Percentiles rank a stretch among this genome's conserved stretches.
phyloP scores from a whole-genome alignment of 345 rosid species.

The Camelina neglecta region DNA sequence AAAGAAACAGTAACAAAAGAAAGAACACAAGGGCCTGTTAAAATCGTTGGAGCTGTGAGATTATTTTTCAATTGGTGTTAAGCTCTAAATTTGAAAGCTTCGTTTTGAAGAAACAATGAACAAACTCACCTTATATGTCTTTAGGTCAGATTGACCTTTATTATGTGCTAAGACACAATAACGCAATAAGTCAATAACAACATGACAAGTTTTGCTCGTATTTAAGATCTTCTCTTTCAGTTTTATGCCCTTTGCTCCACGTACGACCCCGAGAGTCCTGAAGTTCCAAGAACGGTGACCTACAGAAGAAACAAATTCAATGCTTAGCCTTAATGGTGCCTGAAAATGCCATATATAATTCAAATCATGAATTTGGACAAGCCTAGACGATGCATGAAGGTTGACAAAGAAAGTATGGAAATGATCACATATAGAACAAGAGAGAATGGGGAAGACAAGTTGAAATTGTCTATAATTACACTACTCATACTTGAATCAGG shows the following conservation, averaged over 20 bases:
- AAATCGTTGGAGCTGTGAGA: slow-evolving; percentile 23
- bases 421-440: not conserved
- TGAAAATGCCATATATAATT: not conserved
- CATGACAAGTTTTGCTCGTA: slow-evolving; percentile 16
- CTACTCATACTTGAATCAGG: slow-evolving; percentile 1
- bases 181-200: slow-evolving; percentile 33
- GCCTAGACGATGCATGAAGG: slow-evolving; percentile 11
- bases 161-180: slow-evolving; percentile 35
- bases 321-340: not conserved
- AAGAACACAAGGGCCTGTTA: not conserved
- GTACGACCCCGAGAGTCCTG: slow-evolving; percentile 91
- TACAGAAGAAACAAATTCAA: slow-evolving; percentile 41
- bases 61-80: slow-evolving; percentile 34
- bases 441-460: not conserved
- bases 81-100: slow-evolving; percentile 27
- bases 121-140: slow-evolving; percentile 23
- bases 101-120: slow-evolving; percentile 26
- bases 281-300: slow-evolving; percentile 90
- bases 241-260: slow-evolving; percentile 76
- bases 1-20: not conserved
- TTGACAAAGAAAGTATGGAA: not conserved
- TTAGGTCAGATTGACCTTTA: slow-evolving; percentile 41
- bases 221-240: slow-evolving; percentile 7
- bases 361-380: not conserved
- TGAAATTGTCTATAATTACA: not conserved